These are phyloP conservation scores for Lactarius vividus DNA, from an alignment of 768 basidiomycete genomes.

Conservation along the genomic window DNA sequence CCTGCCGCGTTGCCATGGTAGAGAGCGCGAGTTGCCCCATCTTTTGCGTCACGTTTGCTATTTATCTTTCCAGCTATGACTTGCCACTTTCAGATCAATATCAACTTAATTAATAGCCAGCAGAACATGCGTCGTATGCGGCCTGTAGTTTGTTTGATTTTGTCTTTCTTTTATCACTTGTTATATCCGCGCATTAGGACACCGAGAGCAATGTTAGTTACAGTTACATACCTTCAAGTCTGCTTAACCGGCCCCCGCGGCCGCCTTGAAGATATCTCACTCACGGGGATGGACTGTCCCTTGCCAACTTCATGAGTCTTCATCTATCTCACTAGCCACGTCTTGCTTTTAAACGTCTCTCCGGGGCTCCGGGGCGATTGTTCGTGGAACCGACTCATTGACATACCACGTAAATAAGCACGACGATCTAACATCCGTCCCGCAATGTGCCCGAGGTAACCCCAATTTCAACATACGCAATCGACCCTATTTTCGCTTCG, in stretches of 20 bases:
- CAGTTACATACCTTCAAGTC: neutral
- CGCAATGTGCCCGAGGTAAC: too few relatives aligned
- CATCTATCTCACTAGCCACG: too few relatives aligned
- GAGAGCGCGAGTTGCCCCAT: neutral
- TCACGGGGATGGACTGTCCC: neutral
- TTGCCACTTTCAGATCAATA: neutral
- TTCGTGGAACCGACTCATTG: too few relatives aligned
- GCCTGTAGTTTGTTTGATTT: neutral
- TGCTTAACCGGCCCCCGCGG: too few relatives aligned
- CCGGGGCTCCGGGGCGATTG: too few relatives aligned
- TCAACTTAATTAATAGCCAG: neutral
- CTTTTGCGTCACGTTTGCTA: neutral
- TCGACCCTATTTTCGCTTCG: too few relatives aligned
- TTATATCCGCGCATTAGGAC: slow-evolving; percentile 6
- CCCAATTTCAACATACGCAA: too few relatives aligned
- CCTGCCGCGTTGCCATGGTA: neutral
- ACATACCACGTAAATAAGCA: too few relatives aligned
- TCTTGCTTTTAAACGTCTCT: too few relatives aligned
- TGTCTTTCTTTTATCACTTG: neutral
- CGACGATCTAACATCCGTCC: too few relatives aligned
- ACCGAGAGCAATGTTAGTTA: slow-evolving; percentile 17
- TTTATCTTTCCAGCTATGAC: neutral
- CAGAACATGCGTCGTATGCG: neutral
- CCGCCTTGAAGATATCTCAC: neutral
- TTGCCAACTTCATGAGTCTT: too few relatives aligned